Base-by-base conservation (phyloP, 768 basidiomycete genomes). In the Lentinula guzmanii region DNA sequence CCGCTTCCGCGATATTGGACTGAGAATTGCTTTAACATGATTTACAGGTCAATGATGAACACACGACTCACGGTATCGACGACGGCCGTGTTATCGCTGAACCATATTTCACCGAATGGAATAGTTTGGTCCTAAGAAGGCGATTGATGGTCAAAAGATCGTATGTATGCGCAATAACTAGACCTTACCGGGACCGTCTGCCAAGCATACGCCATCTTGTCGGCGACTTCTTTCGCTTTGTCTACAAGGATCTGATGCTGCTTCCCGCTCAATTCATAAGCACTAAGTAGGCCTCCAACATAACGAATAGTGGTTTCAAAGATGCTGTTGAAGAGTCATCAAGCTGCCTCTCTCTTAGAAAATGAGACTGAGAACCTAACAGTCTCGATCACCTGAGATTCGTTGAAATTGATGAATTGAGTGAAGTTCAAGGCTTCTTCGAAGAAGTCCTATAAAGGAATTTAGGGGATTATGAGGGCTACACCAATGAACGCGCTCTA, bases 251-350 rank as follows among this genome's bases (percentile, higher is more conserved):
- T 65, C 1, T 68, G 68, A 45, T 80, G 68, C 21, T 77, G 61
- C 60, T 73, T 53, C 6, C 77, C 80, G 58, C 78, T 81, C 43
- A 84, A 76, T 62, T 84, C 80, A 62, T 79, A 83, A 5, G 81
- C 76, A 56, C 74, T 77, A 34, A 84, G 66, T 10, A 82, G 67
- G 3, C 79, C 79, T 1, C 74, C 83, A n/a, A 84, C 68, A 50
- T 78, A 81, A 52, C 82, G 83, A 64, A 84, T 84, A 4, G 78
- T 82, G 3, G 81, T 80, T 68, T 84, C 83, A 66, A 84, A 84
- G n/a, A 83, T 64, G 63, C 77, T 78, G 61, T 3, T 1, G 54
- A 31, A 7, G 13, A 39, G 21, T 37, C 16, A 39, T 43, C 21
- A 9, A 0, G 24, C 33, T 56, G 21, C n/a, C 3, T 21, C 28